These are phyloP conservation scores for Metschnikowia santaceciliae DNA, from an alignment of 805 yeast species.

Conservation along the genomic window DNA sequence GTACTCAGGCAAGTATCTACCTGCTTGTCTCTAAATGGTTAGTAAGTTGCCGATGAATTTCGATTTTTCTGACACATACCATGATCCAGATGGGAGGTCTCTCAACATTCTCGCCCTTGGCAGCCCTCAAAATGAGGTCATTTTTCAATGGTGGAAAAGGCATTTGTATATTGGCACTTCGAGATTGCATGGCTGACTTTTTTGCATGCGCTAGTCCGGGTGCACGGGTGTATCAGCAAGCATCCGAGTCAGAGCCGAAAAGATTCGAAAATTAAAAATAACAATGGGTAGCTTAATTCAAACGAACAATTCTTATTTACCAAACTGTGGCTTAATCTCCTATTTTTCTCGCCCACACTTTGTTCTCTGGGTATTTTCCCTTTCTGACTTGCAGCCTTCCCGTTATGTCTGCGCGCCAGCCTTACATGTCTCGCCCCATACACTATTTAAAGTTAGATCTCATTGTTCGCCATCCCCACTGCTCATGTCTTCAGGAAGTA, in stretches of 20 bases:
- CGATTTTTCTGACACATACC: slow-evolving; percentile 41
- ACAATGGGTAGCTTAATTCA: not conserved
- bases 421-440: not conserved
- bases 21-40: slow-evolving; percentile 75
- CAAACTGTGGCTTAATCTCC: too few relatives aligned
- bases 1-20: slow-evolving; percentile 87
- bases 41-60: slow-evolving; percentile 2
- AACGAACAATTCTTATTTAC: not conserved
- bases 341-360: not conserved
- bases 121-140: slow-evolving; percentile 89
- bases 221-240: slow-evolving; percentile 1
- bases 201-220: slow-evolving; percentile 1
- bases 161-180: slow-evolving; percentile 5
- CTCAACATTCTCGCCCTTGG: slow-evolving; percentile 84
- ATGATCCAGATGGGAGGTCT: slow-evolving; percentile 98
- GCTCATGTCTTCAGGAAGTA: slow-evolving; percentile 3
- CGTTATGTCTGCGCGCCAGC: slow-evolving; percentile 3
- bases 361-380: not conserved
- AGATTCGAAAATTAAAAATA: not conserved
- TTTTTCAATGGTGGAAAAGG: slow-evolving; percentile 78
- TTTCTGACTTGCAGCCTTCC: not conserved
- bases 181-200: not conserved
- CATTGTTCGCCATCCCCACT: not conserved
- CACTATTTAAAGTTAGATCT: not conserved
- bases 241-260: not conserved